Evolutionary conservation across 169 alveolate species (phyloP).

Genomic region (Plasmodium gonderi): DNA sequence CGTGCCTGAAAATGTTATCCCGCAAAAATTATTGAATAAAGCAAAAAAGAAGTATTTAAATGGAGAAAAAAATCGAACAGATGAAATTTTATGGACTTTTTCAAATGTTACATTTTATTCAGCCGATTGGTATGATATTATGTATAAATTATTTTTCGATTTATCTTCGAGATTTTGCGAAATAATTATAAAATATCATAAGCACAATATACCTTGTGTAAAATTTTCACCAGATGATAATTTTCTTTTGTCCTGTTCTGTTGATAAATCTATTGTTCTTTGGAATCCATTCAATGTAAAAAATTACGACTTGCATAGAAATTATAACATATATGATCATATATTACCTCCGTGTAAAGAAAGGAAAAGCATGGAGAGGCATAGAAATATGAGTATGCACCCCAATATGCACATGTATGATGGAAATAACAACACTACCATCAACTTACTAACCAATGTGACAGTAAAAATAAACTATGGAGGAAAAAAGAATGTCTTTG

Average conservation of each 20-base stretch:
- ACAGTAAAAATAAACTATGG: neutral
- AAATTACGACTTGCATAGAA: conserved; percentile 21
- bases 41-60: neutral
- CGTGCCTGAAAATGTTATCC: neutral
- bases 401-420: neutral
- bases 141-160: conserved; percentile 48
- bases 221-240: conserved; percentile 71
- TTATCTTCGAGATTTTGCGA: conserved; percentile 56
- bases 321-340: conserved; percentile 52
- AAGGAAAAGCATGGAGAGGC: neutral
- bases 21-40: conserved; percentile 10
- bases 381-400: neutral
- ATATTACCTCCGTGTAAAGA: conserved; percentile 4
- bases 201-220: conserved; percentile 62
- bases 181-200: conserved; percentile 31
- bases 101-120: conserved; percentile 64
- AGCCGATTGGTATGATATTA: conserved; percentile 71
- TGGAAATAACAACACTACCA: neutral
- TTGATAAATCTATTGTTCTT: conserved; percentile 48
- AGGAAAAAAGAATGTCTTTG: conserved; percentile 21
- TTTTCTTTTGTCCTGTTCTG: conserved; percentile 64
- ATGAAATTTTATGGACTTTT: conserved; percentile 40
- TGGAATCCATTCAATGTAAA: conserved; percentile 53
- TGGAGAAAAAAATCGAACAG: neutral
- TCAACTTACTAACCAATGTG: neutral